Evolutionary conservation across 2,329 filamentous ascomycete species (phyloP), one percentile per base, ranked within the genome.

Genomic region (Epichloe gansuensis): DNA sequence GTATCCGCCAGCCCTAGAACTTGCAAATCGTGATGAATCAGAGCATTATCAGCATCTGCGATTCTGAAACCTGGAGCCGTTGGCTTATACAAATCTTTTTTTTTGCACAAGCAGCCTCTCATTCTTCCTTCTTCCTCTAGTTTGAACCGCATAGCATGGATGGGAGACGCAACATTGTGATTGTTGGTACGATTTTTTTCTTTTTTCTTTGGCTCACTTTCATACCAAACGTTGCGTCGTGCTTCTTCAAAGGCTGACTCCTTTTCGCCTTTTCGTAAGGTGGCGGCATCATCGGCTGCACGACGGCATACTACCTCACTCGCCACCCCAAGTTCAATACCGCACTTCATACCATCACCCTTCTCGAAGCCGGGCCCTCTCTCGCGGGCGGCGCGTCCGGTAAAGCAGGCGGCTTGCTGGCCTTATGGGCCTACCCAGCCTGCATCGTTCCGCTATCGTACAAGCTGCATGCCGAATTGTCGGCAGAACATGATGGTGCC

Each of bases 311-410:
- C 68, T 97, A 84, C 64, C 74, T 97, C 43, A 93, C 89, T 2
- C 83, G 87, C 57, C 90, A 97, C 66, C 82, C 87, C 31, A 82
- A 78, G 34, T 97, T 87, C 71, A 77, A 93, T 65, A 81, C 83
- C 42, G 69, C 77, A 23, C 78, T 80, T 50, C 87, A 95, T 66
- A 83, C 75, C 50, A 84, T 97, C 61, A 95, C 87, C 1, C 74
- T 98, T 34, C 76, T 97, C 51, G 93, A 98, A 73, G 89, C 93
- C 0, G 82, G 82, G 3, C 78, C 84, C 21, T 76, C 82, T 44
- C 84, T 97, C 57, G 93, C 93, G 6, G 81, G 88, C n/a, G 91
- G 87, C 25, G 91, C 93, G 39, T 95, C 89, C 8, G 93, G 93
- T 41, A 97, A 96, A 70, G 91, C 93, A 0, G 93, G 93, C 15